Conservation (phyloP, 164 flowering plant genomes). For the Sedum album region DNA sequence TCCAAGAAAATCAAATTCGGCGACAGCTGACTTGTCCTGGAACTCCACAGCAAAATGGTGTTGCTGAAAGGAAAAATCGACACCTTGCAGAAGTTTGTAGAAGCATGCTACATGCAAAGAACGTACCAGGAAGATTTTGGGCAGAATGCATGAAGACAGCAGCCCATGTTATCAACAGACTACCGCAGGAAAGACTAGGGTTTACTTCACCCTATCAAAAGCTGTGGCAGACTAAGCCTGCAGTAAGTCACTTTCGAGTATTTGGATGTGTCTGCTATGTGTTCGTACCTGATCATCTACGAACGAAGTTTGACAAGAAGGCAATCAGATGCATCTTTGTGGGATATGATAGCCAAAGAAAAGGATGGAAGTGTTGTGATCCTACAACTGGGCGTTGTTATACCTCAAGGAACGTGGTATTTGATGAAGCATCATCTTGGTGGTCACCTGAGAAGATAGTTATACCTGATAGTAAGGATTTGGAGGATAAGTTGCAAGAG, state of each 20-base stretch:
- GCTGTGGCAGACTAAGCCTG: neutral
- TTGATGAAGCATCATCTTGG: constrained; percentile 8
- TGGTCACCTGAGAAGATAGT: neutral
- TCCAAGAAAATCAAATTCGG: neutral
- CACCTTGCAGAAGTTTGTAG: constrained; percentile 10
- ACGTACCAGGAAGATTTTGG: constrained; percentile 17
- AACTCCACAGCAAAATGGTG: constrained; percentile 9
- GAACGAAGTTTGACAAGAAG: neutral
- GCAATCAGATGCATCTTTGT: neutral
- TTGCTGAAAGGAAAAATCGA: constrained; percentile 3
- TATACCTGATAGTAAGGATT: neutral
- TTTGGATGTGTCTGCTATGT: constrained; percentile 9
- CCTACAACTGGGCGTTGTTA: neutral
- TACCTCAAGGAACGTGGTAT: constrained; percentile 1
- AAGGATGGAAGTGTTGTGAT: constrained; percentile 5
- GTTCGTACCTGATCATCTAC: neutral
- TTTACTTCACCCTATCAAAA: neutral
- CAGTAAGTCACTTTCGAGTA: neutral
- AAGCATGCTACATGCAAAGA: constrained; percentile 17
- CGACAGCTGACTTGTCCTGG: neutral
- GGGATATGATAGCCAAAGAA: neutral
- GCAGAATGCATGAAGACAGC: constrained; percentile 6
- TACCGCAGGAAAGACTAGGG: neutral
- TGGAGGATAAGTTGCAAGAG: neutral
- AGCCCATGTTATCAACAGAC: neutral